Base-by-base conservation (phyloP, 345 rosid genomes). In the Cardamine occulta region DNA sequence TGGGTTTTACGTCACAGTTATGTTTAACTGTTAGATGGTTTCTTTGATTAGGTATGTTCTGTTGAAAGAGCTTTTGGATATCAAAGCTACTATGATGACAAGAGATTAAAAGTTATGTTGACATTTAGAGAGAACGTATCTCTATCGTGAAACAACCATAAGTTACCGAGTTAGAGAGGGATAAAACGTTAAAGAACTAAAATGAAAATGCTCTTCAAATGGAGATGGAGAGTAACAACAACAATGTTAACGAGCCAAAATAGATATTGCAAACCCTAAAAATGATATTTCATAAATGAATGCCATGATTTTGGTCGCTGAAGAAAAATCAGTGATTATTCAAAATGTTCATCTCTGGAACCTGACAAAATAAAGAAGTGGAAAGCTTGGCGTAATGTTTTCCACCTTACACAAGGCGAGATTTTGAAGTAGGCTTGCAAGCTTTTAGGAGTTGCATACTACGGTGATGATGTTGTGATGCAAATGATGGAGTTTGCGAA, bases 1-100 rank as follows among this genome's bases (percentile, higher is more conserved):
- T 45, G 65, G 49, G 7, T 66, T 31, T 54, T 49, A 24, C 28
- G 40, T 66, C 42, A 66, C 42, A 48, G 1, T 55, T 31, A 31
- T 13, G 12, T 40, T 40, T 40, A 40, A 40, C 13, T 4, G 47
- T 13, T 32, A 1, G 29, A 70, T 47, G 66, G 47, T 45, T 61
- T 24, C 64, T 59, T 35, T 34, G 26, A 59, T 35, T 4, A 32
- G 42, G 3, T 17, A 17, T 31, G 24, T 8, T 34, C 64, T 2
- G 45, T 55, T 26, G 18, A 55, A 55, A 28, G 37, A 55, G 19
- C 37, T 55, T 55, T 7, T 28, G 2, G 21, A 7, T 14, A 55
- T 29, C 1, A 28, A 54, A 54, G 17, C 24, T 44, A 5, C 15
- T n/a, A 2, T 47, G 52, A 47, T 47, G 52, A 8, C 10, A 7